Evolutionary conservation across 2,329 filamentous ascomycete species (phyloP), one percentile per base, ranked within the genome.

Genomic region (Blumeria hordei): DNA sequence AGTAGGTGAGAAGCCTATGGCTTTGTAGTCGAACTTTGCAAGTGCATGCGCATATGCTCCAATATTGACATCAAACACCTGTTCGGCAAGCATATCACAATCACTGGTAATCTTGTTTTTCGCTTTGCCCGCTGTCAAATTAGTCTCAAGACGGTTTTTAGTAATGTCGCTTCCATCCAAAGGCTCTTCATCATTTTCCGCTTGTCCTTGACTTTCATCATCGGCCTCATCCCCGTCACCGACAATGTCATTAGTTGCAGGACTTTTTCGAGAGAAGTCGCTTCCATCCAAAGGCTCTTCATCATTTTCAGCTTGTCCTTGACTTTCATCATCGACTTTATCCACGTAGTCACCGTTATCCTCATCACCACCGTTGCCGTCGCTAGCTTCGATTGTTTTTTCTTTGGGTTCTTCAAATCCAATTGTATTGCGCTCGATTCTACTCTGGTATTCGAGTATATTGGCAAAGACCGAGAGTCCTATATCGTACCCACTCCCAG

Each of bases 381-480:
- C 21, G 21, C 21, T 28, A 2, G 21, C 21, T 28, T 28, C 21
- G 21, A 28, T 4, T 28, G 21, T 2, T 28, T 28, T 28, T 28
- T 28, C 21, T 28, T 28, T 28, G 21, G 21, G 21, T 2, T 4
- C 21, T 28, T 28, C 21, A 28, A 28, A 28, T 28, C 21, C 21
- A 28, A 28, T 28, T 2, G 21, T 28, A 1, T 18, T 28, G 9
- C 44, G 44, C 16, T 14, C 18, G 16, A 47, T 28, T 10, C n/a
- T 47, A 47, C 33, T 47, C 9, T 47, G 44, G 44, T 62, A 63
- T 54, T 61, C 58, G 43, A 61, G 58, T 11, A 62, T 39, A 43
- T 62, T 58, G n/a, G 57, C 58, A 39, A 54, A 58, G 10, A 61
- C 57, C 47, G 57, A 60, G 21, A 61, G 56, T 36, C 60, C 59